phyloP scores from a whole-genome alignment of 495 filamentous ascomycete species.

The Aspergillus ostianus region DNA sequence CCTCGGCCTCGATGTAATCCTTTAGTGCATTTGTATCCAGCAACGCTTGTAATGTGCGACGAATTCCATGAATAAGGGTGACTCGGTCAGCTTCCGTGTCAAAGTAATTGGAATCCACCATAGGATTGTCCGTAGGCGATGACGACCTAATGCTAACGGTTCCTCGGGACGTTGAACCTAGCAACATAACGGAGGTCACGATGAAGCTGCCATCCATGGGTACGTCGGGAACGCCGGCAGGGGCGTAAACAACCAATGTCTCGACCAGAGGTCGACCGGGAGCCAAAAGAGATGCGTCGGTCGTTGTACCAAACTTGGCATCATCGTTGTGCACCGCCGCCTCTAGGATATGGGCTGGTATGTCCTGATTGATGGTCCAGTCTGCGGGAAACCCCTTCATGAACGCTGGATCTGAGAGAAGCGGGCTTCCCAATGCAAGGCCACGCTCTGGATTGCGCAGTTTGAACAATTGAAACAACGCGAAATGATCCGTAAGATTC shows the following conservation, averaged over 20 bases:
- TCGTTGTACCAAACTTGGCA: neutral
- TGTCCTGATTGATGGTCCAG: constrained; percentile 2
- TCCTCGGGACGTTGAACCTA: neutral
- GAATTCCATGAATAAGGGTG: neutral
- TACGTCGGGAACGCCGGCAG: constrained; percentile 1
- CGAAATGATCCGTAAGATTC: neutral
- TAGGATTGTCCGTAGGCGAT: neutral
- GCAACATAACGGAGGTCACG: neutral
- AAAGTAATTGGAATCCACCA: neutral
- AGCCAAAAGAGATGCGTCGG: neutral
- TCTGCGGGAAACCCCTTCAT: constrained; percentile 5
- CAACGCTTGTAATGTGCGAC: neutral
- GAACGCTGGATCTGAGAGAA: constrained; percentile 3
- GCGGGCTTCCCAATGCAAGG: constrained; percentile 5
- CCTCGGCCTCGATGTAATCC: neutral
- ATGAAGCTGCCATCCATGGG: neutral
- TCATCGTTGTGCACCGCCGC: neutral
- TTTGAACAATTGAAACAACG: constrained; percentile 6
- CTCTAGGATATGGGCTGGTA: neutral
- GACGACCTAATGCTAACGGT: neutral
- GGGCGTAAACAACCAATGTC: neutral
- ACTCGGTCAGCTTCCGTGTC: neutral
- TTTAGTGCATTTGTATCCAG: neutral
- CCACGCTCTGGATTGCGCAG: constrained; percentile 4
- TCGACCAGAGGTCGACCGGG: neutral